Evolutionary conservation across 73 alveolate species (phyloP).

Genomic region (Paraurostyla sp.): DNA sequence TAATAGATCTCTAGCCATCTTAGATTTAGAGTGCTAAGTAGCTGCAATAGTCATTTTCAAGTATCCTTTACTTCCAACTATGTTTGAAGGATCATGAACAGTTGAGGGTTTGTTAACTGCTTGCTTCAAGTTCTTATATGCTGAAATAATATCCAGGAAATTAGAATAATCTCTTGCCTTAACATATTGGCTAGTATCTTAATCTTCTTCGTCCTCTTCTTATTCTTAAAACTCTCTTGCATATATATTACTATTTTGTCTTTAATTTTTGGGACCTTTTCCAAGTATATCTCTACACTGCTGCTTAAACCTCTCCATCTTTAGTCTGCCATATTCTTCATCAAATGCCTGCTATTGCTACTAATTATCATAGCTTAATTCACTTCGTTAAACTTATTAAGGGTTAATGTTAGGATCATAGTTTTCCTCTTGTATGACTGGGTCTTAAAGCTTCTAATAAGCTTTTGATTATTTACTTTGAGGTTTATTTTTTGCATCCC

Average conservation of each 20-base stretch:
- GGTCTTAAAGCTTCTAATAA: not conserved
- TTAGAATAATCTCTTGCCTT: slow-evolving; percentile 33
- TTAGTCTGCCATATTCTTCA: slow-evolving; percentile 51
- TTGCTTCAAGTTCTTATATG: slow-evolving; percentile 57
- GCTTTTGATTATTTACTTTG: not conserved
- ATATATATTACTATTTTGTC: not conserved
- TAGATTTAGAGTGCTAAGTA: slow-evolving; percentile 45
- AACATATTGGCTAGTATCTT: not conserved
- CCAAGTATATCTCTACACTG: slow-evolving; percentile 43
- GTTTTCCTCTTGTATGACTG: slow-evolving; percentile 19
- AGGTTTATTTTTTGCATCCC: not conserved
- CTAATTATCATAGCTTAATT: not conserved
- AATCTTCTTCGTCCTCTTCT: not conserved
- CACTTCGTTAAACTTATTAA: no score
- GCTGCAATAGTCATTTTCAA: slow-evolving; percentile 66
- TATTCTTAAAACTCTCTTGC: not conserved
- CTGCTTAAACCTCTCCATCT: slow-evolving; percentile 59
- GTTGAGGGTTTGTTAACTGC: slow-evolving; percentile 52
- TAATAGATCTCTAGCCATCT: slow-evolving; percentile 25
- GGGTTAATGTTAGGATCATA: slow-evolving; percentile 38
- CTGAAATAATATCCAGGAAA: slow-evolving; percentile 50
- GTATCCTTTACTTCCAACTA: slow-evolving; percentile 45
- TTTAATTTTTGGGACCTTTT: not conserved
- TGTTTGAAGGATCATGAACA: not conserved
- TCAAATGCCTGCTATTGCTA: not conserved